phyloP scores from a whole-genome alignment of 495 filamentous ascomycete species.

The Aspergillus ellipticus region DNA sequence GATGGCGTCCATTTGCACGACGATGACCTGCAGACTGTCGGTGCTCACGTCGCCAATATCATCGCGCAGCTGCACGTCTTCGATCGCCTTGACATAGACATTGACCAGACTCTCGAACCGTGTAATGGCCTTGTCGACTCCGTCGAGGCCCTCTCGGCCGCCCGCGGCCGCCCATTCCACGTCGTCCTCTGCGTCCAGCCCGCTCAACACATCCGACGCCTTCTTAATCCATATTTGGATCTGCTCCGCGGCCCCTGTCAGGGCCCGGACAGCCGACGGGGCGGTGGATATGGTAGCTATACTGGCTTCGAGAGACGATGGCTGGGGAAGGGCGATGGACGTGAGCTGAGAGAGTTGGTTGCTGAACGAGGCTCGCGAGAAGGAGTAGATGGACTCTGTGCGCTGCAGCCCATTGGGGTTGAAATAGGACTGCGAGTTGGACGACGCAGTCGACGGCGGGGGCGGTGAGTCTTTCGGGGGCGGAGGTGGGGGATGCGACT shows the following conservation, averaged over 20 bases:
- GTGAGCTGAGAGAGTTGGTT: constrained; percentile 87
- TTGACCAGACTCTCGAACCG: constrained; percentile 83
- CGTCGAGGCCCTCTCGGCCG: constrained; percentile 81
- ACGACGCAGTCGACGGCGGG: constrained; percentile 35
- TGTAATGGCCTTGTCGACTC: constrained; percentile 80
- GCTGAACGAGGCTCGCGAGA: constrained; percentile 84
- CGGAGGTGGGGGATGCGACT: constrained; percentile 33
- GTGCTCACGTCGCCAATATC: constrained; percentile 69
- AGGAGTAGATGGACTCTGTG: constrained; percentile 80
- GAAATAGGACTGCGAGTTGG: constrained; percentile 50
- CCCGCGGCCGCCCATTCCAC: constrained; percentile 96
- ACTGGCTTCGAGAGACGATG: constrained; percentile 71
- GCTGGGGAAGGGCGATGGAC: constrained; percentile 77
- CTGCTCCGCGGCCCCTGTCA: constrained; percentile 80
- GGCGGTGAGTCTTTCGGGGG: constrained; percentile 42
- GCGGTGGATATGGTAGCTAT: constrained; percentile 81
- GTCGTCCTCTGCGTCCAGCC: constrained; percentile 89
- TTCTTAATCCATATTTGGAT: constrained; percentile 90
- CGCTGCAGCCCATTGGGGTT: constrained; percentile 47
- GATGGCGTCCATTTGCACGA: constrained; percentile 83
- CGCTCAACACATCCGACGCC: constrained; percentile 77
- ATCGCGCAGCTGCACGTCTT: constrained; percentile 73
- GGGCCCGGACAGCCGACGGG: constrained; percentile 67
- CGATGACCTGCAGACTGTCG: constrained; percentile 64
- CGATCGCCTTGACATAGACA: constrained; percentile 87